A percentile compares a stretch with the other conserved stretches of the same genome.
These are phyloP conservation scores for Cicer pinnatifidum DNA, from an alignment of 306 rosid species.

Conservation along the genomic window DNA sequence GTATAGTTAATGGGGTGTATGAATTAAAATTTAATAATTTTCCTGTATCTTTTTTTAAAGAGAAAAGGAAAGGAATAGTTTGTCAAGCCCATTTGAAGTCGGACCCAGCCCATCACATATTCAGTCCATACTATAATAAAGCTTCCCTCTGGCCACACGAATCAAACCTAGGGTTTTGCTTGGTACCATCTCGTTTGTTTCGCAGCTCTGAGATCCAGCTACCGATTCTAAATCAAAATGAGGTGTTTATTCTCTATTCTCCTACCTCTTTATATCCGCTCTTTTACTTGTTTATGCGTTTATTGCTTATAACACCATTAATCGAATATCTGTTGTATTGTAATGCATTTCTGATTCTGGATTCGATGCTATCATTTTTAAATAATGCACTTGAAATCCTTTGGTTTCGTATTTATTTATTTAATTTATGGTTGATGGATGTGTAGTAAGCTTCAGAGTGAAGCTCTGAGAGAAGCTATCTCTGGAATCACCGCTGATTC, in stretches of 20 bases:
- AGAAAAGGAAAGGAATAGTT: no score
- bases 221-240: neutral
- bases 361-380: neutral
- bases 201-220: slow-evolving; percentile 7
- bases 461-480: slow-evolving; percentile 69
- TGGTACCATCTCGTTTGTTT: no score
- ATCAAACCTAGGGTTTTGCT: no score
- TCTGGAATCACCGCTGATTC: slow-evolving; percentile 56
- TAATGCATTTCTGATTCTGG: neutral
- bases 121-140: no score
- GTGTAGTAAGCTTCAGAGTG: slow-evolving; percentile 83
- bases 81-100: no score
- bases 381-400: neutral
- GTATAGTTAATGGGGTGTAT: no score
- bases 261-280: neutral
- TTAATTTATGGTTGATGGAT: neutral
- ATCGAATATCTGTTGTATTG: neutral
- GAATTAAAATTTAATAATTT: no score
- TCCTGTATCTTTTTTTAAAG: no score
- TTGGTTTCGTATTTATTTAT: neutral
- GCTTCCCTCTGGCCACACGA: no score
- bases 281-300: neutral
- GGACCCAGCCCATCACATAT: no score
- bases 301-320: neutral
- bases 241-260: neutral